These are phyloP conservation scores for Aspergillus luchuensis DNA, from an alignment of 2,329 filamentous ascomycete species.

Conservation along the genomic window DNA sequence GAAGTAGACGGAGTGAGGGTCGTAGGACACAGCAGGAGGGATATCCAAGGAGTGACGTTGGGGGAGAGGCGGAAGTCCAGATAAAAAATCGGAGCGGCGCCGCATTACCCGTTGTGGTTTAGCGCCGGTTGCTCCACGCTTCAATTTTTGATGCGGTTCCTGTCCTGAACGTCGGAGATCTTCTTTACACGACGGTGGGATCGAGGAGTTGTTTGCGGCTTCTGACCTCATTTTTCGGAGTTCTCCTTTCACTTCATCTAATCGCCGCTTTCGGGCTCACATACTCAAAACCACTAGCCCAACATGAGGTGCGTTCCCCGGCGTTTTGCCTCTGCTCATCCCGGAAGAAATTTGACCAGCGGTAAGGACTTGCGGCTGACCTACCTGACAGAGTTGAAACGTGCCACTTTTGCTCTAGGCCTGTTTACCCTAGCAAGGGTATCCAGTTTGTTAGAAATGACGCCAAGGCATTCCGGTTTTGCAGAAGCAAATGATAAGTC, in stretches of 20 bases:
- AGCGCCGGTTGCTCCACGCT: slow-evolving; percentile 35
- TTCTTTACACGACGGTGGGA: slow-evolving; percentile 11
- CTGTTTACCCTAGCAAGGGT: slow-evolving; percentile 65
- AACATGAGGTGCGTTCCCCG: slow-evolving; percentile 25
- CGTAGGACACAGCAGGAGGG: slow-evolving; percentile 12
- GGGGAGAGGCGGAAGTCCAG: slow-evolving; percentile 26
- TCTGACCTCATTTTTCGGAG: not conserved
- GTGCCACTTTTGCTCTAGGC: slow-evolving; percentile 69
- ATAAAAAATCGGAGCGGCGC: slow-evolving; percentile 42
- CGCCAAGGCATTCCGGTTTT: slow-evolving; percentile 60
- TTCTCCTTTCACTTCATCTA: not conserved
- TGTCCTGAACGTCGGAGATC: slow-evolving; percentile 21
- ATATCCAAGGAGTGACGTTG: slow-evolving; percentile 20
- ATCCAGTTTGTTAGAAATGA: slow-evolving; percentile 64
- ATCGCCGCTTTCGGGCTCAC: not conserved
- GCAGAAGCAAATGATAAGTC: slow-evolving; percentile 60
- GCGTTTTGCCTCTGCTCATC: not conserved
- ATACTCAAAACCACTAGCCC: slow-evolving; percentile 2
- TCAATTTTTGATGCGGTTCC: slow-evolving; percentile 25
- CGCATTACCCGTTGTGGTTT: slow-evolving; percentile 34
- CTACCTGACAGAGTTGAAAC: slow-evolving; percentile 53
- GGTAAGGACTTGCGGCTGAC: not conserved
- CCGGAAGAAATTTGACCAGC: not conserved
- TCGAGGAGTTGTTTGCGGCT: slow-evolving; percentile 1
- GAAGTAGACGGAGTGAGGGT: slow-evolving; percentile 7